Evolutionary conservation across 768 basidiomycete genomes (phyloP).

Genomic region (Thelephora aurantiotincta): DNA sequence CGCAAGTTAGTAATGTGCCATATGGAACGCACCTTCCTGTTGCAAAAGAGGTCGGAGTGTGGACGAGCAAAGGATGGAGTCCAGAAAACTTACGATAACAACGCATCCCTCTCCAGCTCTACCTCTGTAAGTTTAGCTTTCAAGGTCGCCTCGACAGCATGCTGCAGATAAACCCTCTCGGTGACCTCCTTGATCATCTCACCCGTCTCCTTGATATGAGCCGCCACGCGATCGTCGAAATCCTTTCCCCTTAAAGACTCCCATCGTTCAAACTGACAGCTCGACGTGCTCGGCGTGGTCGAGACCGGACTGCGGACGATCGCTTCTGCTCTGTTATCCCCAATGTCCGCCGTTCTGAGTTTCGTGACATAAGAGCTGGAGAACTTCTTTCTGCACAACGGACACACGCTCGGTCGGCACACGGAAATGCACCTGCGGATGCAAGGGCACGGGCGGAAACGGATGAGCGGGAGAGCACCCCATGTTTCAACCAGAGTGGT

Average conservation of each 20-base stretch:
- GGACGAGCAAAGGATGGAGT: too few relatives aligned
- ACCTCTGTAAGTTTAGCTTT: background rate
- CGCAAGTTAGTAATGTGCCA: too few relatives aligned
- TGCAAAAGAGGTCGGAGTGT: too few relatives aligned
- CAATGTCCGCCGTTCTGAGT: conserved; percentile 20
- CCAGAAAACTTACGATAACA: background rate
- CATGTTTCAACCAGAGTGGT: conserved; percentile 1
- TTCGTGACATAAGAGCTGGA: conserved; percentile 43
- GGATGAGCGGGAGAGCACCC: too few relatives aligned
- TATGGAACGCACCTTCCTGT: too few relatives aligned
- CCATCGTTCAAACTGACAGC: too few relatives aligned
- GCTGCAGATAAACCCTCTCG: background rate
- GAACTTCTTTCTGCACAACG: conserved; percentile 53
- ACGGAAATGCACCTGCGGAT: conserved; percentile 37
- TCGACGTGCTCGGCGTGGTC: background rate
- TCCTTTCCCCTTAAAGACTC: background rate
- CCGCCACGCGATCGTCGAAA: background rate
- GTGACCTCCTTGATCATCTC: background rate
- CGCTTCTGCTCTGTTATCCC: background rate
- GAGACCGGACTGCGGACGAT: background rate
- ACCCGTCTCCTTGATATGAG: background rate
- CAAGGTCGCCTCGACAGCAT: background rate
- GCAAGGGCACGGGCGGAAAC: background rate
- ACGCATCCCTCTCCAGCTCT: background rate
- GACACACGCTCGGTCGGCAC: conserved; percentile 39